A percentile compares a stretch with the other conserved stretches of the same genome.
Conservation (phyloP, 139 green algal genomes). For the Chlamydomonas sp. region DNA sequence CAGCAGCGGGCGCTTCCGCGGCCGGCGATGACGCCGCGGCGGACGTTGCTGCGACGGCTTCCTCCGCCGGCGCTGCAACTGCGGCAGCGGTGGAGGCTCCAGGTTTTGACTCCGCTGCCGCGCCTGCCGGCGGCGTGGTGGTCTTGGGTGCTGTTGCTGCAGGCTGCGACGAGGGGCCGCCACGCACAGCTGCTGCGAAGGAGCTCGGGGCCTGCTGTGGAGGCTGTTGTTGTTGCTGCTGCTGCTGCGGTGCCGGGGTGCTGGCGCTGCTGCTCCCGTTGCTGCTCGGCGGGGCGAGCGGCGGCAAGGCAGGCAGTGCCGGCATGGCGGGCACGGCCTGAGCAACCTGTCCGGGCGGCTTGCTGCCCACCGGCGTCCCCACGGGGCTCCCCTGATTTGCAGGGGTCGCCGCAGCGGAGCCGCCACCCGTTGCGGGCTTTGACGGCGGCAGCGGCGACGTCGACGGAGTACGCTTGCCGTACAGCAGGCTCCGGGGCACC, state of each 20-base stretch:
- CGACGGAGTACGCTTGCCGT: slow-evolving; percentile 32
- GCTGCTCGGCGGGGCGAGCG: too few relatives aligned
- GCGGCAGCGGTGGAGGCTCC: too few relatives aligned
- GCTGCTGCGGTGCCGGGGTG: neutral
- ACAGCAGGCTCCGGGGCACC: slow-evolving; percentile 25
- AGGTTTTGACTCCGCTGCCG: too few relatives aligned
- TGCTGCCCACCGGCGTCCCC: too few relatives aligned
- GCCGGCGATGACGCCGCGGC: neutral
- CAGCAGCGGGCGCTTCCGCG: neutral
- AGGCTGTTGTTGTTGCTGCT: neutral
- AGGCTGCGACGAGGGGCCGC: neutral
- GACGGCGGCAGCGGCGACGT: neutral
- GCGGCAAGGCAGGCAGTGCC: neutral
- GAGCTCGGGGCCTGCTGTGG: neutral
- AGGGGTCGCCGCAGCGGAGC: neutral
- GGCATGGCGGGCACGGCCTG: neutral
- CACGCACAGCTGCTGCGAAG: slow-evolving; percentile 21
- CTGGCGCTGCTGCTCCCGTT: too few relatives aligned
- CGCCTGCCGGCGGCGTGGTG: too few relatives aligned
- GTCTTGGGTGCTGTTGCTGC: too few relatives aligned
- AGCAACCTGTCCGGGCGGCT: neutral
- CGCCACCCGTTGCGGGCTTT: neutral
- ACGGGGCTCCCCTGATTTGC: too few relatives aligned
- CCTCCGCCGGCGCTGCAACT: neutral
- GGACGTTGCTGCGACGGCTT: neutral